Evolutionary conservation across 208 protist genomes (phyloP), one percentile per base, ranked within the genome.

Genomic region (Lotmaria passim): DNA sequence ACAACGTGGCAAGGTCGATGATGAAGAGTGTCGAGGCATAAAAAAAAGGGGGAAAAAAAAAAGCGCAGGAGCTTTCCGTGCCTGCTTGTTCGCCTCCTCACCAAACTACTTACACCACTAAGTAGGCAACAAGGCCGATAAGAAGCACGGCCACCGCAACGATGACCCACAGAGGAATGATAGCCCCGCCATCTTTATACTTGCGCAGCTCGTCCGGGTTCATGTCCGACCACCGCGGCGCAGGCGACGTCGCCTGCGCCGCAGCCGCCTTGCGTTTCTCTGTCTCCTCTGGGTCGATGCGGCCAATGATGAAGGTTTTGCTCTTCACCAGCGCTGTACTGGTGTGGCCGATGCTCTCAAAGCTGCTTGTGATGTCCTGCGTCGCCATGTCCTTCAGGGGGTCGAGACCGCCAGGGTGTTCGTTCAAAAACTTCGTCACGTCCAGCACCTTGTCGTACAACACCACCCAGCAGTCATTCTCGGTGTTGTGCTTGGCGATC

Each of bases 381-480:
- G 86, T 82, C 12, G 68, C 81, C 63, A 95, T 83, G 61, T 96
- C 90, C 56, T 85, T 86, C 48, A 96, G 93, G 26, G 87, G 78
- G 74, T 96, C 87, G 19, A 93, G 68, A 24, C 96, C 95, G 62
- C 95, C 94, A 28, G 96, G 96, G 73, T 98, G 95, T 59, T 94
- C 73, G 56, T 91, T 68, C 30, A 97, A 78, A 69, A 91, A 98
- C 23, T 80, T 66, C 7, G 92, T 96, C 21, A 98, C 85, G 56
- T 98, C 83, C 38, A 98, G 85, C 12, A 98, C 96, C 57, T 93
- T 93, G 73, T 89, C 89, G 63, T 97, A 90, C 58, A 98, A 72
- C 36, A 97, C 90, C 1, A 98, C 86, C 96, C 96, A 98, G 60
- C 92, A 93, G 71, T 97, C 93, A 7, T 73, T 81, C 24, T 94